Evolutionary conservation across 768 basidiomycete genomes (phyloP), one percentile per base, ranked within the genome.

Genomic region (Lactarius vividus): DNA sequence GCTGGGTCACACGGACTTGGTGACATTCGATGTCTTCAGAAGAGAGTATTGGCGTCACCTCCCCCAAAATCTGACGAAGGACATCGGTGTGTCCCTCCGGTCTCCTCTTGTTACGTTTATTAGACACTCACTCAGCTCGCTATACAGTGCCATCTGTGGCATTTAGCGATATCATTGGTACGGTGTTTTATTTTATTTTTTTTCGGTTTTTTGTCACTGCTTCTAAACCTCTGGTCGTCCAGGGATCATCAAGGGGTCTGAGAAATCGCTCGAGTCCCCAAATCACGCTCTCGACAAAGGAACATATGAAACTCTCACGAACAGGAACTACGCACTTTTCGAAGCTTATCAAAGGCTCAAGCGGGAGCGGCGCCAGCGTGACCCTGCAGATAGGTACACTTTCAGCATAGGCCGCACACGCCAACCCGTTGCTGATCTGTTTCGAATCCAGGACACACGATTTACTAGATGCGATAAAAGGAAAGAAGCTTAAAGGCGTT

Each of bases 221-320:
- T 20, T 39, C 57, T 52, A 16, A 57, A 28, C 5, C 6, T 58
- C 7, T 20, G 0, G 61, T 9, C 9, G 54, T 44, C 46, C 52
- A 75, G 88, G 88, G 40, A 82, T 87, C 9, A 85, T 91, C 67
- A 82, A 84, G 70, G 89, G 89, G n/a, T 88, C 88, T 0, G 87
- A 89, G 71, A 75, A 76, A 57, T 77, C 87, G 0, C 63, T 85
- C 8, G 62, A 64, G 1, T 42, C 28, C 18, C n/a, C 49, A 16
- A 61, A 60, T 15, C 61, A 37, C n/a, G 46, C 52, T 35, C 62
- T 70, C 16, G 64, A 62, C 39, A 60, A 44, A 26, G 64, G 35
- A 9, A 11, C 59, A 0, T 65, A 65, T 40, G 54, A 55, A 39
- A 57, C n/a, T 33, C 58, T 57, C 18, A 56, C 54, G 18, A 39